Evolutionary conservation across 805 yeast species (phyloP).

Genomic region (Torulaspora indica): DNA sequence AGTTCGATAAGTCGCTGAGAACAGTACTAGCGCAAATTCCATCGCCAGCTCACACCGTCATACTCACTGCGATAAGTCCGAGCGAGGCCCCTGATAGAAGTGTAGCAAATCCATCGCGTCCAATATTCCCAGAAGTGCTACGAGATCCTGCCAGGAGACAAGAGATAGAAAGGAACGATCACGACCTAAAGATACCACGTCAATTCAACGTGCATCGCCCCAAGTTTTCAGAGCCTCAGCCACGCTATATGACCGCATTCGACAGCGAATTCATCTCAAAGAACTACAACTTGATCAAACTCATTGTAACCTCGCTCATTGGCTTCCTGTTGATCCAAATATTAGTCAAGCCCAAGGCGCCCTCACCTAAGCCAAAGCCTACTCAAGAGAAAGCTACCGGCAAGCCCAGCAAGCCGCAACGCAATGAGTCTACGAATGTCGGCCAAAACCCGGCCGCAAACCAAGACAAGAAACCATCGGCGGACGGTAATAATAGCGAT

Average conservation of each 20-base stretch:
- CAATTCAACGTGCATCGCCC: conserved; percentile 35
- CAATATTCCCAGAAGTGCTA: conserved; percentile 51
- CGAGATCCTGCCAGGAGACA: conserved; percentile 44
- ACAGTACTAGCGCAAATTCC: conserved; percentile 64
- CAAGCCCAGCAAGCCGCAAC: not conserved
- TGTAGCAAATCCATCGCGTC: not conserved
- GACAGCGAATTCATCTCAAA: conserved; percentile 25
- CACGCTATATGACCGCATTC: conserved; percentile 20
- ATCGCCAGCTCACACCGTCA: conserved; percentile 61
- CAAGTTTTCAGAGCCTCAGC: conserved; percentile 18
- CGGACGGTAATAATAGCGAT: no score
- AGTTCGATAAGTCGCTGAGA: conserved; percentile 47
- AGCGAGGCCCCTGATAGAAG: conserved; percentile 1
- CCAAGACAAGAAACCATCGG: no score
- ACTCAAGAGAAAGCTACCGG: not conserved
- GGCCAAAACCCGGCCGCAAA: no score
- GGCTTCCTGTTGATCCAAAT: conserved; percentile 18
- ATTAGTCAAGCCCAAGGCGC: not conserved
- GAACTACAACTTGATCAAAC: conserved; percentile 19
- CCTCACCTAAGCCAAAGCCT: no score
- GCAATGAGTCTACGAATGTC: not conserved
- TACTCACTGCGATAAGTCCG: conserved; percentile 47
- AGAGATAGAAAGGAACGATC: conserved; percentile 55
- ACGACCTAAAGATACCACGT: conserved; percentile 32
- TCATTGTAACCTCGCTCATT: conserved; percentile 19